Evolutionary conservation across 306 rosid genomes (phyloP).

Genomic region (Crataegus laevigata): DNA sequence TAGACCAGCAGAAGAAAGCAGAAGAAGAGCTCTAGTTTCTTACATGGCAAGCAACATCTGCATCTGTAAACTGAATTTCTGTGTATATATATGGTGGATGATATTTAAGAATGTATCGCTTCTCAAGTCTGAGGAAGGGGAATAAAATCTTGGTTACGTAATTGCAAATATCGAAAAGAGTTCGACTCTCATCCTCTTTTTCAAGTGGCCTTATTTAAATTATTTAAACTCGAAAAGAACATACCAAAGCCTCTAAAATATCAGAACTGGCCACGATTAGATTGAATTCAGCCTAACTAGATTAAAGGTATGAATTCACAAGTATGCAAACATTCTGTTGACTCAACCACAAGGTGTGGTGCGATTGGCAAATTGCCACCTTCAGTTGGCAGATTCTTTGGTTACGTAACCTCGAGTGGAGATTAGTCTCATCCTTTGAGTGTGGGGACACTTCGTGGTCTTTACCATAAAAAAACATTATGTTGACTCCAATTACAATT

Average conservation of each 20-base stretch:
- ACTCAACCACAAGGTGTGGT: neutral
- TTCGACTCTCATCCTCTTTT: neutral
- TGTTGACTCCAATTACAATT: no score
- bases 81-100: neutral
- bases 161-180: neutral
- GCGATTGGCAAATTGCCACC: no score
- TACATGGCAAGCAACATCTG: neutral
- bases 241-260: neutral
- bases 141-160: neutral
- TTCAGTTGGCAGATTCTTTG: no score
- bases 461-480: no score
- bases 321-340: no score
- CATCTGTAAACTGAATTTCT: neutral
- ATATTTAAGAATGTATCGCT: neutral
- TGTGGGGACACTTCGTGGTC: no score
- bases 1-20: neutral
- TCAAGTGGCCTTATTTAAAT: neutral
- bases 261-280: no score
- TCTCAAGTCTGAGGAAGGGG: neutral
- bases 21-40: neutral
- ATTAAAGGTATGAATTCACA: no score
- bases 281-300: no score
- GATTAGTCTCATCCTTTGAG: no score
- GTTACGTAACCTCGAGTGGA: no score
- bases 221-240: no score